Evolutionary conservation across 2,329 filamentous ascomycete species (phyloP).

Genomic region (Pseudogymnoascus sp.): DNA sequence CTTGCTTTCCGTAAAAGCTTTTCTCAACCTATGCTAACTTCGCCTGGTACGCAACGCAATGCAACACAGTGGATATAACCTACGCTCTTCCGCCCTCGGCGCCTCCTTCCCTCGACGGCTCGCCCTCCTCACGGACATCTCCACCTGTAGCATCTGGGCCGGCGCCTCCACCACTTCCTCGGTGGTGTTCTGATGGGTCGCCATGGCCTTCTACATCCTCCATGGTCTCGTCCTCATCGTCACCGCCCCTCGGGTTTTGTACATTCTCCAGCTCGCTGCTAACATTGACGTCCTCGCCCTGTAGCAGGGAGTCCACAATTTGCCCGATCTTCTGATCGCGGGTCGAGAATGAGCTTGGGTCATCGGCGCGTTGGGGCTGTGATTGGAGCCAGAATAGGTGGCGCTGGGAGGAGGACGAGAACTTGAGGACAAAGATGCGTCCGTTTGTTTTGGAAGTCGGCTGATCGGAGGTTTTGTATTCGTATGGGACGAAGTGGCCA

Average conservation of each 20-base stretch:
- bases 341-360: conserved; percentile 73
- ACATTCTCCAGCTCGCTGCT: conserved; percentile 63
- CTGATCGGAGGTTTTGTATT: conserved; percentile 58
- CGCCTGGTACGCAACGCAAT: conserved; percentile 5
- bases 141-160: conserved; percentile 83
- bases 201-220: conserved; percentile 67
- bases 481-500: conserved; percentile 79
- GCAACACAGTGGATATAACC: conserved; percentile 47
- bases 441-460: conserved; percentile 67
- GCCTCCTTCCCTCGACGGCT: conserved; percentile 82
- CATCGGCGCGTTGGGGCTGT: conserved; percentile 66
- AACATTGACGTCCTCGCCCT: conserved; percentile 84
- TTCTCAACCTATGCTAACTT: conserved; percentile 6
- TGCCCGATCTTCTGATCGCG: conserved; percentile 83
- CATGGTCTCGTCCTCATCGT: conserved; percentile 71
- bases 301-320: conserved; percentile 76
- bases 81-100: conserved; percentile 99
- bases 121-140: conserved; percentile 84
- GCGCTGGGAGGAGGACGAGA: conserved; percentile 83
- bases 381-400: conserved; percentile 97
- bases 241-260: conserved; percentile 45
- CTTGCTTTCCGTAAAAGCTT: conserved; percentile 12
- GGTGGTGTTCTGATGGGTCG: conserved; percentile 51
- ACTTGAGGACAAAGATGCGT: conserved; percentile 89
- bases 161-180: conserved; percentile 68